Base-by-base conservation (phyloP, 2,329 filamentous ascomycete species). In the Botrytis sinoallii region DNA sequence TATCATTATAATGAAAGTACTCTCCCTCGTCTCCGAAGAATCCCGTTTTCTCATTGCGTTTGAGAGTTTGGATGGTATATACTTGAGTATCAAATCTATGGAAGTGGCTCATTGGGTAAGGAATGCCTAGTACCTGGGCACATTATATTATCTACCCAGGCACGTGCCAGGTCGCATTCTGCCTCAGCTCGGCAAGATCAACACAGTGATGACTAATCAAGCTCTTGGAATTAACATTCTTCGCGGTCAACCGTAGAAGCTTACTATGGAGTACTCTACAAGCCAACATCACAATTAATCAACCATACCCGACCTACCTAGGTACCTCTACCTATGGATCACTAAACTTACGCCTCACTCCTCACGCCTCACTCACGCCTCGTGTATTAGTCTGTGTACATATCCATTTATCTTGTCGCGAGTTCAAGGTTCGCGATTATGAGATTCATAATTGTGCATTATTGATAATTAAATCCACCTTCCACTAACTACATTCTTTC, bases 351-450 rank as follows among this genome's bases (percentile, higher is more conserved):
- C 66, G 52, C 52, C 52, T 57, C 66, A 68, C 66, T 2, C 48
- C 12, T n/a, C 12, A 16, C 22, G 10, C 46, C 46, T 32, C 32
- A 32, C n/a, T 18, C 52, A 18, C 52, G 35, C 66, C 66, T 52
- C 66, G 66, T 68, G 66, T 68, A 57, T 10, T 55, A 52, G 48
- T 25, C 46, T 48, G 46, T 55, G 52, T 55, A 57, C 25, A 29
- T 55, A 35, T 55, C 32, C 32, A 32, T 32, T 32, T 18, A 35
- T 66, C 29, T 38, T 32, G 48, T 68, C 65, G 65, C 65, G 65
- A 57, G 48, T 57, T 57, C 7, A 42, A 46, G 67, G 22, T 61
- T 70, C 67, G 67, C 67, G 55, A 70, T 69, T 42, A 69, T 70
- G 25, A 44, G 22, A 57, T 42, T 29, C 14, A 18, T n/a, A 18